Evolutionary conservation across 345 rosid genomes (phyloP).

Genomic region (Alliaria petiolata): DNA sequence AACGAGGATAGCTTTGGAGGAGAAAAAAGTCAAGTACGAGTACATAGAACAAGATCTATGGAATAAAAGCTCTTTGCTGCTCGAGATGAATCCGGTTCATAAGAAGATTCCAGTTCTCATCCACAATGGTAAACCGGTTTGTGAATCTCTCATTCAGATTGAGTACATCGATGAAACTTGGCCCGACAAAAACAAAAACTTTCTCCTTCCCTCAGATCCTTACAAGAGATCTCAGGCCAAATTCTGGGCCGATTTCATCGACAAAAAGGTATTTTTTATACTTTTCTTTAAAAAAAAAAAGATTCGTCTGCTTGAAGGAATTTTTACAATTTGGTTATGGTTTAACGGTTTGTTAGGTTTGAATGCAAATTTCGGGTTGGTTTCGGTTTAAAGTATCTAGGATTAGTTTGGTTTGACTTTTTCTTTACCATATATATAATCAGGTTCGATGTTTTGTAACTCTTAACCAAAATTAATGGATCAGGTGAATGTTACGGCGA

Average conservation of each 20-base stretch:
- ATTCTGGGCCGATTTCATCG: neutral
- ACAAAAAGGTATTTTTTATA: conserved; percentile 3
- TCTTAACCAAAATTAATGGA: neutral
- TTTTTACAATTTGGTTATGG: too few species aligned
- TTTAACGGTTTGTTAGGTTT: too few species aligned
- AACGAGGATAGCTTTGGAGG: conserved; percentile 16
- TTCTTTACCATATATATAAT: neutral
- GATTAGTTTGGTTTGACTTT: neutral
- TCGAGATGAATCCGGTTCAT: conserved; percentile 1
- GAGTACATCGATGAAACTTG: conserved; percentile 2
- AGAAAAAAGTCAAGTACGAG: conserved; percentile 4
- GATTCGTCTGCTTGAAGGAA: too few species aligned
- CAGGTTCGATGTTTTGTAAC: neutral
- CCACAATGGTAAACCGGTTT: neutral
- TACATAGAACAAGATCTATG: neutral
- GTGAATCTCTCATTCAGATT: neutral
- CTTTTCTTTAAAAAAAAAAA: neutral
- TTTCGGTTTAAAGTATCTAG: neutral
- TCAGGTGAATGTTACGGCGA: conserved; percentile 10
- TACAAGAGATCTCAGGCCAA: neutral
- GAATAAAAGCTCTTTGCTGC: neutral
- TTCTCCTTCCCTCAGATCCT: conserved; percentile 1
- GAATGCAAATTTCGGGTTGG: neutral
- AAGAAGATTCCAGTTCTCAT: conserved; percentile 7
- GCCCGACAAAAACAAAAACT: neutral